These are phyloP conservation scores for Calcarisporium arbuscula DNA, from an alignment of 2,329 filamentous ascomycete species.

Conservation along the genomic window DNA sequence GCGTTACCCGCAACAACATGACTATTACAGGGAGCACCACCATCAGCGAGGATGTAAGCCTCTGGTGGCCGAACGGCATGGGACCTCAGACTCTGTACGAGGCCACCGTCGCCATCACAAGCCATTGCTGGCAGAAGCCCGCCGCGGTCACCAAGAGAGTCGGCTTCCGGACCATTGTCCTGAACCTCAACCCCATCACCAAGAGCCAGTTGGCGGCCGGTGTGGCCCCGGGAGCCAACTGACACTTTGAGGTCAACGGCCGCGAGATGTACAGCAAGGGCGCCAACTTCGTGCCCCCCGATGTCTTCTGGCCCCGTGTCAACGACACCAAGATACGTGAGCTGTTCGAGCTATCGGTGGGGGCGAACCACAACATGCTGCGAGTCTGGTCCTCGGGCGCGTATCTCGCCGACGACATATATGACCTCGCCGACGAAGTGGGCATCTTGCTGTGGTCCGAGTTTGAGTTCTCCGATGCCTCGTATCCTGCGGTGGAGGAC, in stretches of 20 bases:
- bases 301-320: constrained; percentile 56
- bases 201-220: constrained; percentile 44
- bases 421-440: constrained; percentile 53
- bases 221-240: constrained; percentile 41
- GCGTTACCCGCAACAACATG: constrained; percentile 31
- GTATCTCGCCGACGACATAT: constrained; percentile 55
- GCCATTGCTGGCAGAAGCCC: no score
- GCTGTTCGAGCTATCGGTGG: constrained; percentile 23
- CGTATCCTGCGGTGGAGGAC: constrained; percentile 46
- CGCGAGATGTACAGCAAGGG: constrained; percentile 58
- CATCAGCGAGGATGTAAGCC: constrained; percentile 37
- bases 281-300: constrained; percentile 57
- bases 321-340: constrained; percentile 22
- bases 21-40: constrained; percentile 42
- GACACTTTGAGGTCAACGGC: constrained; percentile 61
- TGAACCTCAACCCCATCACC: constrained; percentile 48
- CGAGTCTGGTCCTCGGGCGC: constrained; percentile 55
- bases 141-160: constrained; percentile 42
- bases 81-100: constrained; percentile 49
- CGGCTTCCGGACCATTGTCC: constrained; percentile 55
- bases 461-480: constrained; percentile 53
- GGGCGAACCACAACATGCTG: constrained; percentile 58
- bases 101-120: no score
- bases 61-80: constrained; percentile 55
- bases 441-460: constrained; percentile 57